Base-by-base conservation (phyloP, 2,329 filamentous ascomycete genomes). In the Diplocarpon rosae region DNA sequence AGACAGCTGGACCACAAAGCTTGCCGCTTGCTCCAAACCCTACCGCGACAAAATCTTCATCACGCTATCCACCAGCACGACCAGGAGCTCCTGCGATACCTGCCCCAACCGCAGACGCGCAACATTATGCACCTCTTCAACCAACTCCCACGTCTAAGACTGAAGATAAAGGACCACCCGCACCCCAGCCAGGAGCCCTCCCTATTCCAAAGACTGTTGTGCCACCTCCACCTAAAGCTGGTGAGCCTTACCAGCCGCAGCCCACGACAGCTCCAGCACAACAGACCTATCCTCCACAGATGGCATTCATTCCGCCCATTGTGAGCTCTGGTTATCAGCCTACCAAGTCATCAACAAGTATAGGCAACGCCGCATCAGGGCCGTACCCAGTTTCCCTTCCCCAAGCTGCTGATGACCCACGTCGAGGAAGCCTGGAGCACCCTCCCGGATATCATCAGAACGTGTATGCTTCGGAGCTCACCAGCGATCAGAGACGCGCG, bases 171-270 rank as follows among this genome's bases (percentile, higher is more conserved):
- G 63, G 63, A 13, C 75, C 75, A 38, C 69, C 75, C 44, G 63
- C 69, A 49, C 75, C 76, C 27, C 75, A 79, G 52, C 75, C 76
- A 31, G 75, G 75, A 43, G 71, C 75, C 32, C 64, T 69, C 35
- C 76, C 76, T 32, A 57, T 64, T 36, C 62, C 71, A 39, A 57
- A 46, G 46, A 53, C 59, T 46, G 52, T 48, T 45, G 35, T 73
- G 28, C 72, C 72, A 46, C 71, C 73, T 44, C 72, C 73, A 37
- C 72, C 73, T 41, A 74, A 67, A 56, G 66, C 62, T 29, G 70
- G 70, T 31, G 69, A 76, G 60, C 63, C 60, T 39, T 61, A 63
- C 48, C 62, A 63, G 39, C 63, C 57, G 44, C 62, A 62, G 34
- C 63, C 59, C 45, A 60, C 63, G 40, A 56, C 62, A 35, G 56